Percentiles rank a stretch among this genome's conserved stretches.
Evolutionary conservation across 2,329 filamentous ascomycete species (phyloP).

Genomic region (Alternaria sp.): DNA sequence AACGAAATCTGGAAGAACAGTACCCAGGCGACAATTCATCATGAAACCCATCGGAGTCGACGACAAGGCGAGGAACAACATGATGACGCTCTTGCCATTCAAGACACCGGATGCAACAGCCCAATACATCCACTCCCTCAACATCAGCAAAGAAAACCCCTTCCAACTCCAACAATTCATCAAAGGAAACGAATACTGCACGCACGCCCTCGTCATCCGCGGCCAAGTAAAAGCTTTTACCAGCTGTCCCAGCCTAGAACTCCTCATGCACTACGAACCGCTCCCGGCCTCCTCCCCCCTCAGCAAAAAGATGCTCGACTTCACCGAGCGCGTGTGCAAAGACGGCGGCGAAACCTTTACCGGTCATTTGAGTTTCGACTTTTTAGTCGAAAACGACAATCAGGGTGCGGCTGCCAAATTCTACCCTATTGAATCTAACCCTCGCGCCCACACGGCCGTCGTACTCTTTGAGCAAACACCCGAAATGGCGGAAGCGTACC

Average conservation of each 20-base stretch:
- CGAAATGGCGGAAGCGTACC: conserved; percentile 42
- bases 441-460: conserved; percentile 72
- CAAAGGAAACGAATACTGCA: conserved; percentile 70
- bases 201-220: conserved; percentile 72
- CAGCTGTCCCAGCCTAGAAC: conserved; percentile 69
- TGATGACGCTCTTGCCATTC: conserved; percentile 70
- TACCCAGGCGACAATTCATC: conserved; percentile 63
- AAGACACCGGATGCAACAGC: conserved; percentile 62
- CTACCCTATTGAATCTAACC: conserved; percentile 76
- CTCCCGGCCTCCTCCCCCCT: conserved; percentile 65
- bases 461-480: conserved; percentile 62
- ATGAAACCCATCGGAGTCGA: conserved; percentile 72
- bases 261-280: conserved; percentile 72
- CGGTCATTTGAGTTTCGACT: conserved; percentile 76
- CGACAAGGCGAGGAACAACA: conserved; percentile 66
- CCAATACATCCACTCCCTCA: conserved; percentile 63
- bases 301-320: conserved; percentile 67
- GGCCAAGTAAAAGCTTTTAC: conserved; percentile 72
- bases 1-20: conserved; percentile 18
- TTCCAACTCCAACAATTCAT: conserved; percentile 77
- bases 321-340: conserved; percentile 67
- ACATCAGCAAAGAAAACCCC: conserved; percentile 63
- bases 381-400: conserved; percentile 64
- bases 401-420: conserved; percentile 54
- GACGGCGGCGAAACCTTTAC: conserved; percentile 64